Evolutionary conservation across 495 filamentous ascomycete genomes (phyloP), one percentile per base, ranked within the genome.

Genomic region (Penicillium coffeae): DNA sequence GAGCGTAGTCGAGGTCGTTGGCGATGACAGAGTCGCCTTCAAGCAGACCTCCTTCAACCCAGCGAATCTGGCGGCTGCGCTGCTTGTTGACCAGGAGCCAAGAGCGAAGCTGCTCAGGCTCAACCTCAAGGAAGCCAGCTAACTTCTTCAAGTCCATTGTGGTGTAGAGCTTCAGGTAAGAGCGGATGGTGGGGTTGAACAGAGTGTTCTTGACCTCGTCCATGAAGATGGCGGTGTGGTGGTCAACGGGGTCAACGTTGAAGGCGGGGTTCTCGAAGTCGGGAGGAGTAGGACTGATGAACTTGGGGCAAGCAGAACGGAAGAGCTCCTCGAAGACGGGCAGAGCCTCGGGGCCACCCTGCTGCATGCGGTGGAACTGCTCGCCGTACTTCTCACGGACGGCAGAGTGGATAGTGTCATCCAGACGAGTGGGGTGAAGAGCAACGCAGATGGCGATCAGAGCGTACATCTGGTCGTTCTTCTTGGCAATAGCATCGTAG

Each of bases 381-480:
- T 98, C 93, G 52, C 91, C 90, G 69, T 96, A 97, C 81, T 98
- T 98, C 81, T 98, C 93, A 44, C 94, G 82, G 27, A 98, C 81
- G 53, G 91, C 90, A 30, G 89, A 93, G 83, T 97, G 93, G 75
- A 98, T 97, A 64, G 93, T 97, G 76, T 98, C 93, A 62, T 98
- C 93, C 58, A 98, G 81, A 58, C 93, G 86, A 42, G 89, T 96
- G 25, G 94, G 93, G 70, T 92, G 85, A 78, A 98, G 95, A 52
- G 93, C 90, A 38, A 97, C 90, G 68, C 93, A 97, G 74, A 98
- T 96, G 63, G 93, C 93, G 55, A 98, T 95, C 54, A 98, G 81
- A 22, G 92, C 93, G 63, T 96, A 95, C 93, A 98, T 98, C 78
- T 96, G 93, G 65, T 98, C 94, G 71, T 95, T 97, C 83, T 97